phyloP scores from a whole-genome alignment of 805 yeast genomes.

The Barnettozyma botsteinii region DNA sequence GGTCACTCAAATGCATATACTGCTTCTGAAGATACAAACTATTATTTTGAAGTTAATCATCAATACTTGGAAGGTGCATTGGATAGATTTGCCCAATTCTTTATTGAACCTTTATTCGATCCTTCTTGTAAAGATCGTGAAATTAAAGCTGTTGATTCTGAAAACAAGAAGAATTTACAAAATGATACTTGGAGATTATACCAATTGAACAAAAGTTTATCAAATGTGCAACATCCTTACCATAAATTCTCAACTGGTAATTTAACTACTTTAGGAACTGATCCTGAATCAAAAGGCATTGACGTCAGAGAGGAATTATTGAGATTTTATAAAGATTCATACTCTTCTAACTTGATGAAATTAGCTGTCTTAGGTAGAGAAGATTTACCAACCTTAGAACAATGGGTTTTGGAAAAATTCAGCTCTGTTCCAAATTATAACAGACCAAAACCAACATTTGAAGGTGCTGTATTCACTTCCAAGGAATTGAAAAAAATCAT shows the following conservation, averaged over 20 bases:
- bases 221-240: slow-evolving; percentile 76
- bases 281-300: slow-evolving; percentile 52
- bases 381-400: slow-evolving; percentile 60
- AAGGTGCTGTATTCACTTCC: slow-evolving; percentile 41
- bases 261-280: slow-evolving; percentile 59
- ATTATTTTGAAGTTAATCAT: slow-evolving; percentile 77
- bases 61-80: slow-evolving; percentile 79
- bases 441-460: slow-evolving; percentile 31
- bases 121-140: slow-evolving; percentile 81
- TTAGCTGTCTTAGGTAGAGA: slow-evolving; percentile 82
- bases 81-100: slow-evolving; percentile 90
- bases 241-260: slow-evolving; percentile 91
- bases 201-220: slow-evolving; percentile 71
- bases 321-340: slow-evolving; percentile 63
- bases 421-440: slow-evolving; percentile 49
- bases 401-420: slow-evolving; percentile 66
- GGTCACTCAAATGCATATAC: slow-evolving; percentile 94
- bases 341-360: slow-evolving; percentile 87
- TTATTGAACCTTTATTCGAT: slow-evolving; percentile 74
- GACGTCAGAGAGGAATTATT: slow-evolving; percentile 80
- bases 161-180: slow-evolving; percentile 90
- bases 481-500: slow-evolving; percentile 49
- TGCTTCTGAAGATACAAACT: slow-evolving; percentile 82
- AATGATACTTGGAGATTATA: slow-evolving; percentile 83
- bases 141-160: slow-evolving; percentile 91